Base-by-base conservation (phyloP, 1,284 basidiomycete species). In the Leccinum solheimii region DNA sequence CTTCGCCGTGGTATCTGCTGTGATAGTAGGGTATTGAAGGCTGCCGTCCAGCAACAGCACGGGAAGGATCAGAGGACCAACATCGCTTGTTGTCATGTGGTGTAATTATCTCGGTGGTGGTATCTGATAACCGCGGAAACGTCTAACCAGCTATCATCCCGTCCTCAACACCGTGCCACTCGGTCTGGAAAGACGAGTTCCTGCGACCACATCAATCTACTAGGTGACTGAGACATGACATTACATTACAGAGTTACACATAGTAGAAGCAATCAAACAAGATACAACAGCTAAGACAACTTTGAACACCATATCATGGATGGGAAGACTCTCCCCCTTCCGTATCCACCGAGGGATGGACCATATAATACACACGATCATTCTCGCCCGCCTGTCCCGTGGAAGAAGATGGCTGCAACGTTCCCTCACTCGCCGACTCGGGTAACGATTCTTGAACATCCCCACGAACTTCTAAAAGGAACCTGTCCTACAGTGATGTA, bases 391-490 rank as follows among this genome's bases (percentile, higher is more conserved):
- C 79, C 57, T 76, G 71, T 38, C 74, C 73, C 16, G 80, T 80
- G 26, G 80, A 81, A 14, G 82, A 81, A 43, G 70, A 69, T 26
- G 67, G 68, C 64, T 81, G 78, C 61, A 76, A 61, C 55, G 80
- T 84, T 59, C 83, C 83, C 53, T 86, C 84, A 59, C 83, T 83
- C 70, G 81, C 77, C 1, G 87, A 87, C 19, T 80, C 74, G 49
- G 85, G 85, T 59, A 95, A 76, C 9, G 90, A 91, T 27, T 94
- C 87, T 65, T 91, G 86, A 1, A 92, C 87, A 69, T 94, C 91
- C 27, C 93, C 94, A 55, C 80, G 84, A 57, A 95, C 82, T 75
- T 94, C 92, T 27, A 97, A 80, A 19, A 97, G 80, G 76, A 89
- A 96, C 68, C 88, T 89, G 72, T 97, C 95, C 93, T 95, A 59